Evolutionary conservation across 2,329 filamentous ascomycete species (phyloP).

Genomic region (Dryadomyces quercus-mongolicae): DNA sequence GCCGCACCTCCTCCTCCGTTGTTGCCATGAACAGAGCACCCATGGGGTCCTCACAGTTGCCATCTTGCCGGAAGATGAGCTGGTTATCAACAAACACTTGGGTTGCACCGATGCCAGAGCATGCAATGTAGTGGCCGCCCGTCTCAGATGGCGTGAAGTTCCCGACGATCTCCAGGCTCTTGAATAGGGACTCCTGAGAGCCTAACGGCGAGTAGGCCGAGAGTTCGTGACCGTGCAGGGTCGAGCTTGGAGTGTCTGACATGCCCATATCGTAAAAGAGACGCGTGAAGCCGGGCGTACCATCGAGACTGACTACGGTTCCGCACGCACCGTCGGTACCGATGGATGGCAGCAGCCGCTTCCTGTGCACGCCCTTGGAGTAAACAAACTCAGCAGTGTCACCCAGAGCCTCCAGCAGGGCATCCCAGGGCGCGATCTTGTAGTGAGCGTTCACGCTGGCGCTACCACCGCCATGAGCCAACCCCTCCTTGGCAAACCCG

Average conservation of each 20-base stretch:
- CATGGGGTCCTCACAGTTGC: slow-evolving; percentile 26
- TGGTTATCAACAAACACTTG: not conserved
- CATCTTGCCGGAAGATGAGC: too few relatives aligned
- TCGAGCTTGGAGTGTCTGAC: not conserved
- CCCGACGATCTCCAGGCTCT: not conserved
- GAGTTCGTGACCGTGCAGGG: not conserved
- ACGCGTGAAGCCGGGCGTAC: not conserved
- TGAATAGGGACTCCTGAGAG: not conserved
- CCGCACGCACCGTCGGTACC: not conserved
- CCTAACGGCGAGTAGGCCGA: too few relatives aligned
- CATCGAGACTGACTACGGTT: not conserved
- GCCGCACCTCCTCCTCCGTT: too few relatives aligned
- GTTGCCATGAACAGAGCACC: too few relatives aligned
- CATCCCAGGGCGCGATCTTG: slow-evolving; percentile 18
- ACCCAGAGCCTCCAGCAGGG: not conserved
- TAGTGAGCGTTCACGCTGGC: slow-evolving; percentile 60
- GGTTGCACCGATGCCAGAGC: not conserved
- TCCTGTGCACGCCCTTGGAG: not conserved
- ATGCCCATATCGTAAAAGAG: not conserved
- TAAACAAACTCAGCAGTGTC: not conserved
- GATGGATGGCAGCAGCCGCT: not conserved
- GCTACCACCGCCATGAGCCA: slow-evolving; percentile 56
- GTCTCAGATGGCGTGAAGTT: not conserved
- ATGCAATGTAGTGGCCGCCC: not conserved
- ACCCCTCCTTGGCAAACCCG: slow-evolving; percentile 53